These are phyloP conservation scores for Diplodia corticola DNA, from an alignment of 2,329 filamentous ascomycete species.

Conservation along the genomic window DNA sequence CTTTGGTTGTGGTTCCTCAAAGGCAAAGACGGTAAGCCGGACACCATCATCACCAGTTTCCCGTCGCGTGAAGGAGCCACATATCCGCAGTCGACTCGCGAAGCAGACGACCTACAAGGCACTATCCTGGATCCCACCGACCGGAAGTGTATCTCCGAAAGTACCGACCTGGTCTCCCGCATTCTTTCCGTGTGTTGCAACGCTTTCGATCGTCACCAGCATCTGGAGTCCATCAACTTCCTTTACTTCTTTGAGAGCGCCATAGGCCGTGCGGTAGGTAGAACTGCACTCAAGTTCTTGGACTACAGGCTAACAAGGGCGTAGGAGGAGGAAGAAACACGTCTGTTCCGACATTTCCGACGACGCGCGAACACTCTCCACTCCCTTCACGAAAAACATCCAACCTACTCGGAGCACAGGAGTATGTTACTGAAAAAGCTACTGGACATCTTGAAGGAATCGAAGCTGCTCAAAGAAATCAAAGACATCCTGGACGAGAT, in stretches of 20 bases:
- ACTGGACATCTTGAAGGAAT: slow-evolving; percentile 62
- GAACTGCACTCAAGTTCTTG: slow-evolving; percentile 34
- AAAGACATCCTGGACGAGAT: slow-evolving; percentile 70
- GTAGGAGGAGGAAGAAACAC: slow-evolving; percentile 45
- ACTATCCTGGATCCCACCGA: slow-evolving; percentile 17
- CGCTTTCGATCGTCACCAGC: slow-evolving; percentile 59
- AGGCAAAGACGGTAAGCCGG: not conserved
- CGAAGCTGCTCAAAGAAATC: slow-evolving; percentile 61
- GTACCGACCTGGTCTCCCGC: slow-evolving; percentile 24
- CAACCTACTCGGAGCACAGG: not conserved
- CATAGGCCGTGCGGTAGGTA: slow-evolving; percentile 48
- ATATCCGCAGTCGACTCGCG: not conserved
- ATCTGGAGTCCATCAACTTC: slow-evolving; percentile 38
- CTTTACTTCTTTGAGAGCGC: slow-evolving; percentile 67
- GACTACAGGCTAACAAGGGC: not conserved
- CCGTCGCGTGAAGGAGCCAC: slow-evolving; percentile 13
- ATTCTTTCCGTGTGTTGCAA: slow-evolving; percentile 46
- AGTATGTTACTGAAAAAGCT: slow-evolving; percentile 55
- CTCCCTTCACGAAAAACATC: not conserved
- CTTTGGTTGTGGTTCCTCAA: slow-evolving; percentile 66
- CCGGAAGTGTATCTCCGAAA: slow-evolving; percentile 4
- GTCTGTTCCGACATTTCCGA: slow-evolving; percentile 54
- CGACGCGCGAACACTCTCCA: not conserved
- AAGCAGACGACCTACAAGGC: slow-evolving; percentile 21
- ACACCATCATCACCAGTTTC: slow-evolving; percentile 9